Evolutionary conservation across 768 basidiomycete species (phyloP).

Genomic region (Porphyrellus cyaneotinctus): DNA sequence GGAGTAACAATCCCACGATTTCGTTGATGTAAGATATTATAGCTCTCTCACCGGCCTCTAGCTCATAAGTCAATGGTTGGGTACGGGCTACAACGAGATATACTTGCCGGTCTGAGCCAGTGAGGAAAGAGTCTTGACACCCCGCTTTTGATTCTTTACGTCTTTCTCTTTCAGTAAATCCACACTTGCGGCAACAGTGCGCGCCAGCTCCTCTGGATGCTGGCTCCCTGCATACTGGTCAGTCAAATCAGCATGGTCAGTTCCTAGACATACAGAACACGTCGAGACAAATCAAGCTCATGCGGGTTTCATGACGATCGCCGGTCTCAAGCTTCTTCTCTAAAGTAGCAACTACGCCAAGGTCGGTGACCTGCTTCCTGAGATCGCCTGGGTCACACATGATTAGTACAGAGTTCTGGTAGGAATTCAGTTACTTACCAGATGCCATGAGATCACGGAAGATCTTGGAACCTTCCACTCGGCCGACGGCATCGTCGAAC

Average conservation of each 20-base stretch:
- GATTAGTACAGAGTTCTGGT: neutral
- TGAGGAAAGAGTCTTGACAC: neutral
- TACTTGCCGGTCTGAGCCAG: neutral
- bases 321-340: neutral
- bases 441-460: neutral
- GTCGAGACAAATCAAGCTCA: slow-evolving; percentile 2
- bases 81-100: neutral
- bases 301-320: neutral
- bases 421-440: neutral
- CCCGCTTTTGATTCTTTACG: neutral
- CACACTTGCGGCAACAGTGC: neutral
- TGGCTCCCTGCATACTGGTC: neutral
- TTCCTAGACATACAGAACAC: neutral
- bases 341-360: neutral
- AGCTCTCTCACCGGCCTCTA: neutral
- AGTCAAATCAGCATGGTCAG: neutral
- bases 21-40: neutral
- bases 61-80: neutral
- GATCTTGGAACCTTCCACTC: slow-evolving; percentile 4
- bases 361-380: neutral
- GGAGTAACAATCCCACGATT: slow-evolving; percentile 6
- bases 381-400: neutral
- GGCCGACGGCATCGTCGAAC: slow-evolving; percentile 12
- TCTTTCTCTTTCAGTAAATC: neutral
- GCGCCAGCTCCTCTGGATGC: neutral